These are phyloP conservation scores for Suillus clintonianus DNA, from an alignment of 768 basidiomycete genomes.

Conservation along the genomic window DNA sequence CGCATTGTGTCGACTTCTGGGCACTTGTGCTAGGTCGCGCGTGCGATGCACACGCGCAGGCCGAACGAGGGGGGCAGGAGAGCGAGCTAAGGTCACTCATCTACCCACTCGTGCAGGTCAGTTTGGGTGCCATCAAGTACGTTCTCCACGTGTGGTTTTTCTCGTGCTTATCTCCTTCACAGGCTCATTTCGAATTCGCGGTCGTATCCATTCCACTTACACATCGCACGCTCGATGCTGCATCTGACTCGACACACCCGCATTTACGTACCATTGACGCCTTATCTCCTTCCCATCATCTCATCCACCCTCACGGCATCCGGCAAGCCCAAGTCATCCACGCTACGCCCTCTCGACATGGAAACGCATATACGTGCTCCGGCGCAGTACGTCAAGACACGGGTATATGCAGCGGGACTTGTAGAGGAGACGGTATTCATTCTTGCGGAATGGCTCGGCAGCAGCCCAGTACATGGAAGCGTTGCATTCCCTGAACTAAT, in stretches of 20 bases:
- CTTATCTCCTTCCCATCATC: slow-evolving; percentile 86
- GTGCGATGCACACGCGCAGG: slow-evolving; percentile 62
- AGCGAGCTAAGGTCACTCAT: slow-evolving; percentile 87
- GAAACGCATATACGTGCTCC: slow-evolving; percentile 87
- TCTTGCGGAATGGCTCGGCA: slow-evolving; percentile 81
- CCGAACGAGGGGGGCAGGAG: slow-evolving; percentile 54
- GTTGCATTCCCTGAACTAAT: slow-evolving; percentile 94
- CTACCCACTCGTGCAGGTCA: slow-evolving; percentile 94
- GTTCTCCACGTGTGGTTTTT: slow-evolving; percentile 26
- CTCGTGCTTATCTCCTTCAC: neutral
- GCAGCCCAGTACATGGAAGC: slow-evolving; percentile 69
- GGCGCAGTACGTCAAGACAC: slow-evolving; percentile 84
- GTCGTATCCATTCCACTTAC: slow-evolving; percentile 94
- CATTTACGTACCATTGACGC: slow-evolving; percentile 84
- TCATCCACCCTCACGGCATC: slow-evolving; percentile 68
- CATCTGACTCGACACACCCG: slow-evolving; percentile 82
- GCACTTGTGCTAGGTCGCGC: slow-evolving; percentile 81
- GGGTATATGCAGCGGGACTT: slow-evolving; percentile 80
- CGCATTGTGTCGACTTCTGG: slow-evolving; percentile 97
- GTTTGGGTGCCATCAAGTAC: slow-evolving; percentile 90
- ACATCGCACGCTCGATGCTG: slow-evolving; percentile 85
- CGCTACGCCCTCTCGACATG: slow-evolving; percentile 86
- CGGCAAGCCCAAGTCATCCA: slow-evolving; percentile 78
- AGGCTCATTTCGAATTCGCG: slow-evolving; percentile 90
- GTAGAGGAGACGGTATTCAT: slow-evolving; percentile 81